Base-by-base conservation (phyloP, 2,329 filamentous ascomycete genomes). In the Myotisia sp. region DNA sequence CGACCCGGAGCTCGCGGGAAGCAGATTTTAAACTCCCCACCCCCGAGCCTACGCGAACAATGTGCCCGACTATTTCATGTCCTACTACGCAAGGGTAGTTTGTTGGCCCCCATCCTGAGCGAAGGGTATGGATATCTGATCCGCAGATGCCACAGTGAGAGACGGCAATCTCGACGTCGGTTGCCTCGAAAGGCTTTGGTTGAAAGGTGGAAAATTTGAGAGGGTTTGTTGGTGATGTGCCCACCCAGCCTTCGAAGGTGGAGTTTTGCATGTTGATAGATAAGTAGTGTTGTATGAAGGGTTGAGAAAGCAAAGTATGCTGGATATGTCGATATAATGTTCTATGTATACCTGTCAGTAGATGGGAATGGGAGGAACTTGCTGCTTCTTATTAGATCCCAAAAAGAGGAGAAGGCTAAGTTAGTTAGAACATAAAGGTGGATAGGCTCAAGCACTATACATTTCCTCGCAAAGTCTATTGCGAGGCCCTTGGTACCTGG, bases 81-180 rank as follows among this genome's bases (percentile, higher is more conserved):
- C 67, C 67, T 26, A 67, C 63, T 43, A 63, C 67, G 34, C 68
- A 55, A 13, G 67, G 67, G 44, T 67, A 65, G 34, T 63, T 59
- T 38, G 64, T 58, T 9, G 60, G 55, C 28, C 65, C 65, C 65
- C 64, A 68, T 30, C 64, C 64, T 42, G 75, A 56, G 48, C 57
- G 73, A 52, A 82, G 68, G 39, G 74, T 81, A 59, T 81, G 78
- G 30, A 79, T 63, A 50, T 84, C 78, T 45, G 71, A 78, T 45
- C 76, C 73, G 54, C 79, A 84, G 34, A 84, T 68, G 50, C 82
- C 80, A 51, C 81, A 87, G 52, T 72, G 76, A 45, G 85, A 76
- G 49, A 93, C 78, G 65, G 86, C 79, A 59, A 93, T 73, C 54
- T 92, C 84, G 48, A 93, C 74, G 53, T 93, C 40, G 21, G 26